A percentile compares a stretch with the other conserved stretches of the same genome.
Conservation (phyloP, 1,284 basidiomycete genomes). For the Ustilago vetiveriae region DNA sequence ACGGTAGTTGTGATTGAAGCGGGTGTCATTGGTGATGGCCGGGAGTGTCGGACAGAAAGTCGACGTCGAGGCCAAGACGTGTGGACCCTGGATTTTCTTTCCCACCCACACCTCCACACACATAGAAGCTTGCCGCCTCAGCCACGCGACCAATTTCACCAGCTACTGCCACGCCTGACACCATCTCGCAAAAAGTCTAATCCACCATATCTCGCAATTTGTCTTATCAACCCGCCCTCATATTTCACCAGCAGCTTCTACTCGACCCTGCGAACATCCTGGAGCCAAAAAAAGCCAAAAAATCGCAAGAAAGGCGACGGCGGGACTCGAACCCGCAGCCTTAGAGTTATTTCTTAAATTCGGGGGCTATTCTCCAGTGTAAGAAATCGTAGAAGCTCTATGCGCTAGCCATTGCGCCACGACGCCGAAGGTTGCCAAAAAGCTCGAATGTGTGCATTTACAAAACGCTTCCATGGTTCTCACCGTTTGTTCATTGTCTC, state of each 20-base stretch:
- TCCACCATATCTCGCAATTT: slow-evolving; percentile 8
- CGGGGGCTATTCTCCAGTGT: background rate
- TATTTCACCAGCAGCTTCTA: slow-evolving; percentile 3
- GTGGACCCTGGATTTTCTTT: too few species aligned
- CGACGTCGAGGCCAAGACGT: too few species aligned
- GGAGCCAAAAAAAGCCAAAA: slow-evolving; percentile 1
- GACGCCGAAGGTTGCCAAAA: slow-evolving; percentile 18
- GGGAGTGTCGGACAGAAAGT: too few species aligned
- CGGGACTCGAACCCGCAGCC: slow-evolving; percentile 56
- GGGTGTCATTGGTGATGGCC: too few species aligned
- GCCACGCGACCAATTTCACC: too few species aligned
- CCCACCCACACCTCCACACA: too few species aligned
- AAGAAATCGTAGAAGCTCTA: slow-evolving; percentile 39
- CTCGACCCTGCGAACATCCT: background rate
- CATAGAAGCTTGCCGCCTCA: too few species aligned
- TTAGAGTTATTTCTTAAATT: slow-evolving; percentile 30
- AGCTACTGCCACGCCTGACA: too few species aligned
- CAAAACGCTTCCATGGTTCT: too few species aligned
- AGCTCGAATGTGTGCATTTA: background rate
- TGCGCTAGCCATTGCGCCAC: slow-evolving; percentile 57
- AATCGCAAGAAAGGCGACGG: slow-evolving; percentile 19
- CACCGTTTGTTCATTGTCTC: too few species aligned
- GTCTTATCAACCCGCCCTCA: slow-evolving; percentile 3
- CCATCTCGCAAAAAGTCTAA: background rate
- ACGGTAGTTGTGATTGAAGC: too few species aligned